These are phyloP conservation scores for Cryphonectria parasitica DNA, from an alignment of 2,329 filamentous ascomycete genomes.

Conservation along the genomic window DNA sequence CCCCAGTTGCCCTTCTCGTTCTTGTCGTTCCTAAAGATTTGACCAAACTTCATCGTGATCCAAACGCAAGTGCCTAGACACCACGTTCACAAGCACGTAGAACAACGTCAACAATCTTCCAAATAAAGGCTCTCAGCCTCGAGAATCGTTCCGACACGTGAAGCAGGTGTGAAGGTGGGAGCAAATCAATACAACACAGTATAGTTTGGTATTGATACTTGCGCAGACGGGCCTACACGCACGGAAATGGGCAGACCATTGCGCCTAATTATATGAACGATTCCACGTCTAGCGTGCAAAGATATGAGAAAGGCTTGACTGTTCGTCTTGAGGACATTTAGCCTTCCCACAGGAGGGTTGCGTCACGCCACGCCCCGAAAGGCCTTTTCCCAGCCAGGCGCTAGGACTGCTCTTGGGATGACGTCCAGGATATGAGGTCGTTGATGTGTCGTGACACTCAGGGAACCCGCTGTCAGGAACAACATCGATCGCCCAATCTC, in stretches of 20 bases:
- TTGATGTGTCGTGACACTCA: neutral
- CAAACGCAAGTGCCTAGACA: neutral
- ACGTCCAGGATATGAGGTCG: slow-evolving; percentile 1
- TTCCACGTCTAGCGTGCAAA: neutral
- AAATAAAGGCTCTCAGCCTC: neutral
- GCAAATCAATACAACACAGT: neutral
- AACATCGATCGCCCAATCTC: neutral
- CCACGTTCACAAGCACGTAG: neutral
- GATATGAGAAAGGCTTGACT: neutral
- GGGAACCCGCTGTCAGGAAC: neutral
- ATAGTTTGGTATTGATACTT: neutral
- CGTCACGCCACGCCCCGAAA: neutral
- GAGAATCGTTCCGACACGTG: neutral
- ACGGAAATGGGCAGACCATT: neutral
- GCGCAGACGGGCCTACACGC: neutral
- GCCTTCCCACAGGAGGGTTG: neutral
- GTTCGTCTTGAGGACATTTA: neutral
- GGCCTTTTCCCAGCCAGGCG: neutral
- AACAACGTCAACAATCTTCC: neutral
- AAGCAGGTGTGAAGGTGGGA: neutral
- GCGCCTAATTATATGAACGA: neutral
- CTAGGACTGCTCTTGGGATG: neutral
- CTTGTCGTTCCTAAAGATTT: slow-evolving; percentile 6
- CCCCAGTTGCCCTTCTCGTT: neutral
- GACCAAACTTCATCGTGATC: slow-evolving; percentile 10